These are phyloP conservation scores for Yamadazyma oceani DNA, from an alignment of 1,139 yeast genomes.

Conservation along the genomic window DNA sequence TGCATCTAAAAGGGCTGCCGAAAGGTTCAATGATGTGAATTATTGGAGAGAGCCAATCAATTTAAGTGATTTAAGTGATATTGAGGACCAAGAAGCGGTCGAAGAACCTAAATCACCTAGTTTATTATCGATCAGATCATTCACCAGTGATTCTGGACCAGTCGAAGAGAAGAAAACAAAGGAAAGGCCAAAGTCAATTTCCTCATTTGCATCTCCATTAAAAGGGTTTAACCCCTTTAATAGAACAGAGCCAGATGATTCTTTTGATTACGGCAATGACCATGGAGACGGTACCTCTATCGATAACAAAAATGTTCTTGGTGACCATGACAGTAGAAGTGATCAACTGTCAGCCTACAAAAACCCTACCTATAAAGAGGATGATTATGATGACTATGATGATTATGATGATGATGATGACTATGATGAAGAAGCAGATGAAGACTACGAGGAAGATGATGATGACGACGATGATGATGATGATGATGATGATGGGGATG, in stretches of 20 bases:
- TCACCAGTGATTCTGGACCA: slow-evolving; percentile 12
- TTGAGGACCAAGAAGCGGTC: slow-evolving; percentile 23
- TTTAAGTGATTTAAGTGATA: slow-evolving; percentile 58
- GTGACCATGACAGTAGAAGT: slow-evolving; percentile 13
- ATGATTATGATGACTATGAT: slow-evolving; percentile 17
- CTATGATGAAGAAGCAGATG: slow-evolving; percentile 29
- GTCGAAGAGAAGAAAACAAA: slow-evolving; percentile 6
- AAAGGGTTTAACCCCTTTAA: slow-evolving; percentile 45
- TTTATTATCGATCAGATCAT: slow-evolving; percentile 19
- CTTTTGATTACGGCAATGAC: slow-evolving; percentile 17
- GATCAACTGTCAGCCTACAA: slow-evolving; percentile 19
- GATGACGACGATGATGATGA: slow-evolving; percentile 29
- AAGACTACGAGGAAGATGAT: slow-evolving; percentile 30
- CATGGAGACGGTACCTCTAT: slow-evolving; percentile 3
- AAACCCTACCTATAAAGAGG: slow-evolving; percentile 18
- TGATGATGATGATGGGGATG: slow-evolving; percentile 25
- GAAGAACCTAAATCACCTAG: slow-evolving; percentile 22
- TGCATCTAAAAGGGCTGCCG: slow-evolving; percentile 37
- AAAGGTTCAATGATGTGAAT: slow-evolving; percentile 79
- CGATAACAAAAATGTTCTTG: slow-evolving; percentile 14
- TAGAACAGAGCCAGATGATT: slow-evolving; percentile 17
- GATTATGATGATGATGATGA: slow-evolving; percentile 24
- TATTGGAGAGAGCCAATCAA: slow-evolving; percentile 89
- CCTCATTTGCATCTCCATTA: slow-evolving; percentile 44
- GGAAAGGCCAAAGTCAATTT: slow-evolving; percentile 36